A percentile compares a stretch with the other conserved stretches of the same genome.
phyloP scores from a whole-genome alignment of 257 asterid genomes.

The Primulina tabacum region DNA sequence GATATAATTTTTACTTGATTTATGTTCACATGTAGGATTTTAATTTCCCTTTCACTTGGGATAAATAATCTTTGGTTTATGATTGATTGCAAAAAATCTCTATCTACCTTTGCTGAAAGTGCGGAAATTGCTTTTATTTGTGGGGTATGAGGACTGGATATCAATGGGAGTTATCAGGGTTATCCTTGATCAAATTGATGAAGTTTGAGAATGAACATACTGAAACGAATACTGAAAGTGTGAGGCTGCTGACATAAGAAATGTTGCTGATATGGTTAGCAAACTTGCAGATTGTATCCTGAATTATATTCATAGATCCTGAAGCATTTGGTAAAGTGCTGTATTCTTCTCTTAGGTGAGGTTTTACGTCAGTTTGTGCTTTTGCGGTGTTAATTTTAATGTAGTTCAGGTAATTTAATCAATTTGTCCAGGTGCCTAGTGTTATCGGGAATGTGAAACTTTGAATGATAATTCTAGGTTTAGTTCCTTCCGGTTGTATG shows the following conservation, averaged over 20 bases:
- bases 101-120: no score
- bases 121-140: background rate
- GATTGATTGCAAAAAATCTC: background rate
- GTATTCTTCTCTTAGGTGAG: no score
- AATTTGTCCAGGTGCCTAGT: constrained; percentile 1
- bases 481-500: background rate
- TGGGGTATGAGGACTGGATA: constrained; percentile 20
- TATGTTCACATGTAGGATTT: background rate
- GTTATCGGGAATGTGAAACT: background rate
- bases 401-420: background rate
- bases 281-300: no score
- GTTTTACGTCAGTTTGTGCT: no score
- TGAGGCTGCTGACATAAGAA: constrained; percentile 79
- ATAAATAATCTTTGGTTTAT: background rate
- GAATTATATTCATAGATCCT: no score
- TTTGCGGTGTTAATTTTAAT: constrained; percentile 30
- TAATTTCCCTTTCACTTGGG: background rate
- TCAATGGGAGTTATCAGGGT: constrained; percentile 50
- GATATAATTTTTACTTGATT: no score
- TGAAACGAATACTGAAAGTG: constrained; percentile 53
- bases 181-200: constrained; percentile 74
- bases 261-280: constrained; percentile 34
- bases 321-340: no score
- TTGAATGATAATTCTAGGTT: constrained; percentile 1
- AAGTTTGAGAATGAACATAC: constrained; percentile 87